Conservation (phyloP, 352 stramenopile species). For the Pythium dissotocum region DNA sequence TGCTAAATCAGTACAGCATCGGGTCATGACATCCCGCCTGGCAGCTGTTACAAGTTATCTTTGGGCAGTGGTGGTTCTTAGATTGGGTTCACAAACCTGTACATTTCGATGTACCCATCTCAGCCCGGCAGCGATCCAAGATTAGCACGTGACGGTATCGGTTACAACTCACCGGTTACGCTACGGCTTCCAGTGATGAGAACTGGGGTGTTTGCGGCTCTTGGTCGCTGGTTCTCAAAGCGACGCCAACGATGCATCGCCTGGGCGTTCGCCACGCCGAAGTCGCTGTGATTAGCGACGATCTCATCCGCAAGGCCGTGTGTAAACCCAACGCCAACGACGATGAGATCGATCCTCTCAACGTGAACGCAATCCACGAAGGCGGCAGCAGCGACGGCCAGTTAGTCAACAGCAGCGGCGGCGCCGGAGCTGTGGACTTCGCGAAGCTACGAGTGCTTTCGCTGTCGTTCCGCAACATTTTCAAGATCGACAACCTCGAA, state of each 20-base stretch:
- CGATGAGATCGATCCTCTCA: slow-evolving; percentile 58
- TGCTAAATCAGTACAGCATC: not conserved
- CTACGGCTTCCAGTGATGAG: too few relatives aligned
- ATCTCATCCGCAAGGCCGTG: slow-evolving; percentile 72
- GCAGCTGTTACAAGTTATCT: not conserved
- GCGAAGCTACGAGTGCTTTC: slow-evolving; percentile 73
- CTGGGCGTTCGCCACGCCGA: slow-evolving; percentile 73
- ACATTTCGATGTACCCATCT: not conserved
- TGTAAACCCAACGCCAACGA: slow-evolving; percentile 27
- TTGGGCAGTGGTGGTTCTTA: not conserved
- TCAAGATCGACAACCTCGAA: slow-evolving; percentile 94
- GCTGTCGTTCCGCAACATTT: slow-evolving; percentile 93
- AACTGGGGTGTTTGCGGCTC: too few relatives aligned
- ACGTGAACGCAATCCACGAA: slow-evolving; percentile 76
- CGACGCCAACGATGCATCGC: slow-evolving; percentile 50
- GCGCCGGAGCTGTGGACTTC: slow-evolving; percentile 59
- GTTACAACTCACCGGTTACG: not conserved
- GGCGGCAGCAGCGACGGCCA: slow-evolving; percentile 30
- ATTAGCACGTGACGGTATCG: too few relatives aligned
- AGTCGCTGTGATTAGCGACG: slow-evolving; percentile 79
- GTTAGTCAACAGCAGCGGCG: not conserved
- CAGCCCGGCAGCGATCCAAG: too few relatives aligned
- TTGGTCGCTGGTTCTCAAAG: not conserved
- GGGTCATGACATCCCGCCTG: not conserved
- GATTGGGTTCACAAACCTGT: not conserved